phyloP scores from a whole-genome alignment of 306 rosid species.

The Fagus crenata region DNA sequence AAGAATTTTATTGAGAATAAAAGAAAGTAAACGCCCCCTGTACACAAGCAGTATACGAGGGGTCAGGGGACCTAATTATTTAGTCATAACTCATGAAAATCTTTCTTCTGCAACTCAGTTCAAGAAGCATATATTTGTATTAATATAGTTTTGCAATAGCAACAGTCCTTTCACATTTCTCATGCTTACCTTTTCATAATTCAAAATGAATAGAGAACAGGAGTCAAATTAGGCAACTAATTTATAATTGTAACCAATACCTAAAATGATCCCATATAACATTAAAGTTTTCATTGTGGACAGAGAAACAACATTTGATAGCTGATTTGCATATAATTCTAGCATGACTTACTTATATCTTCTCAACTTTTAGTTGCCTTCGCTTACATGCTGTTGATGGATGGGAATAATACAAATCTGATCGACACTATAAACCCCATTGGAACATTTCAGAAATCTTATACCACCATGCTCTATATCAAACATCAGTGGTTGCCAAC shows the following conservation, averaged over 20 bases:
- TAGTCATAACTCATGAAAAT: not conserved
- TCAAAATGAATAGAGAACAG: not conserved
- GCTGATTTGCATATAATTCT: not conserved
- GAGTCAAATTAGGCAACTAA: not conserved
- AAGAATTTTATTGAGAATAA: no score
- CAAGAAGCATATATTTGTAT: slow-evolving; percentile 7
- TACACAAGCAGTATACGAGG: no score
- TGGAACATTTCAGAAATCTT: not conserved
- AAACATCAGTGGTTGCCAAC: not conserved
- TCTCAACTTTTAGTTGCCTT: not conserved
- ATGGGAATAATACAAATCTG: not conserved
- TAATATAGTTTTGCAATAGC: not conserved
- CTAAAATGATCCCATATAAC: not conserved
- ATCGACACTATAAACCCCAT: not conserved
- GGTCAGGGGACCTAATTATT: no score
- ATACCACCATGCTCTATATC: not conserved
- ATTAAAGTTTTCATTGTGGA: not conserved
- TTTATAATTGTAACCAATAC: not conserved
- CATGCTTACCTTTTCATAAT: not conserved
- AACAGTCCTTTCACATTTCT: slow-evolving; percentile 11
- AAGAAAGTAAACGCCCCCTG: no score
- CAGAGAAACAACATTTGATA: not conserved
- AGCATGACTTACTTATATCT: not conserved
- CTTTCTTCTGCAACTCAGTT: slow-evolving; percentile 7
- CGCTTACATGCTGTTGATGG: no score